phyloP scores from a whole-genome alignment of 768 basidiomycete species.

The Lyophyllum semitale region DNA sequence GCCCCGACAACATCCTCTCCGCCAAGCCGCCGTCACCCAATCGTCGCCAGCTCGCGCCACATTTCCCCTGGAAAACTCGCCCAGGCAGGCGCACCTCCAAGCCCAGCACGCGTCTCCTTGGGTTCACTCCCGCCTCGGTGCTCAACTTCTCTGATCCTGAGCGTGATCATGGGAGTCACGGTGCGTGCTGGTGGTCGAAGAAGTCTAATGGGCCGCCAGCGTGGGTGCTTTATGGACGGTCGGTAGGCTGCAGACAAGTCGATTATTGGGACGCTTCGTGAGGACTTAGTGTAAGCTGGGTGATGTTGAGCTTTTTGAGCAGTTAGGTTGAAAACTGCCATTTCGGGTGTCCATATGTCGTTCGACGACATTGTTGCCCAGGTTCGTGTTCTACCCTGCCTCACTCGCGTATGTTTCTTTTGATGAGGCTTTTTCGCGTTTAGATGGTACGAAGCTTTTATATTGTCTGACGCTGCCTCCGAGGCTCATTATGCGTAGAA shows the following conservation, averaged over 20 bases:
- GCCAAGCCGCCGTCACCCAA: no score
- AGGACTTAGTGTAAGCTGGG: background rate
- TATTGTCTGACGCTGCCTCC: background rate
- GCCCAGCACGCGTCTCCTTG: no score
- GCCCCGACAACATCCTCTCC: no score
- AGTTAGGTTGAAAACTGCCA: background rate
- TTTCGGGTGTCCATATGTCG: background rate
- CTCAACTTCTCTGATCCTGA: no score
- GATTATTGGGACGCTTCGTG: constrained; percentile 27
- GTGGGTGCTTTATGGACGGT: no score
- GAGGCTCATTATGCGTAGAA: background rate
- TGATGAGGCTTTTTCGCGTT: background rate
- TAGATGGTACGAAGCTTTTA: background rate
- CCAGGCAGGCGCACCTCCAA: no score
- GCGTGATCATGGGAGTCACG: no score
- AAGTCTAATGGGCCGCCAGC: no score
- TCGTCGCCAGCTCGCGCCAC: no score
- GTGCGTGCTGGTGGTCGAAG: no score
- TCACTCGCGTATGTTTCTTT: background rate
- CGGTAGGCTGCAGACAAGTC: constrained; percentile 23
- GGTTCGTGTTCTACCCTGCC: background rate
- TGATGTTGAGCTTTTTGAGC: background rate
- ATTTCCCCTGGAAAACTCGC: no score
- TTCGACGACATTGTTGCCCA: background rate
- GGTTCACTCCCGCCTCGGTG: no score